Evolutionary conservation across 1,284 basidiomycete genomes (phyloP), one percentile per base, ranked within the genome.

Genomic region (Athelia sp.): DNA sequence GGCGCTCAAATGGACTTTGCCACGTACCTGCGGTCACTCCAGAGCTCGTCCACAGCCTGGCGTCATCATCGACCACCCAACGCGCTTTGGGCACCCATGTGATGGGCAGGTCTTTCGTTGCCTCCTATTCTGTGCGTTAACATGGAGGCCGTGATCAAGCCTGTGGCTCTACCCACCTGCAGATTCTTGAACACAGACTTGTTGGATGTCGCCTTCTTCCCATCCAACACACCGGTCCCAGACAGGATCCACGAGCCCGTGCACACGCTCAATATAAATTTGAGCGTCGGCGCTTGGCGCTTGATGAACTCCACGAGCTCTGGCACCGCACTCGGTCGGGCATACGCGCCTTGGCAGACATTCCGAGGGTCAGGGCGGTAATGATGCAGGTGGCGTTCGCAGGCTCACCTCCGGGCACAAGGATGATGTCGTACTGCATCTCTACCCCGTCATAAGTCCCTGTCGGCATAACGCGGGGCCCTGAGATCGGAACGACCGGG

Each of bases 21-120:
- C 36, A 43, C 53, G 15, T 46, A 62, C 68, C 70, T 21, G 70
- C 68, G 8, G 65, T 64, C 15, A 71, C 65, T n/a, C 70, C 71
- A 23, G 65, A 66, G 36, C 61, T 59, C 1, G 67, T 70, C 70
- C 71, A 73, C 29, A 66, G 54, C 22, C 66, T 67, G 24, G 53
- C 52, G 24, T 57, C 54, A 11, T 69, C 69, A 47, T 70, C 69
- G 2, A 65, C 62, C 19, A 70, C 69, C 63, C 63, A 73, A 11
- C 71, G 61, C 15, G 71, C 71, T 32, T 64, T 65, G 9, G 61
- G 56, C 6, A 69, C 59, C 70, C 69, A 70, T 8, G 54, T 50
- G 36, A 68, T 62, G 2, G 53, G 52, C 21, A 50, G 46, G 21
- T 62, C 47, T 36, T 53, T 57, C 1, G 62, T 60, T 3, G 50